Percentiles rank a stretch among this genome's conserved stretches.
Evolutionary conservation across 2,329 filamentous ascomycete species (phyloP).

Genomic region (Scleromitrula shiraiana): DNA sequence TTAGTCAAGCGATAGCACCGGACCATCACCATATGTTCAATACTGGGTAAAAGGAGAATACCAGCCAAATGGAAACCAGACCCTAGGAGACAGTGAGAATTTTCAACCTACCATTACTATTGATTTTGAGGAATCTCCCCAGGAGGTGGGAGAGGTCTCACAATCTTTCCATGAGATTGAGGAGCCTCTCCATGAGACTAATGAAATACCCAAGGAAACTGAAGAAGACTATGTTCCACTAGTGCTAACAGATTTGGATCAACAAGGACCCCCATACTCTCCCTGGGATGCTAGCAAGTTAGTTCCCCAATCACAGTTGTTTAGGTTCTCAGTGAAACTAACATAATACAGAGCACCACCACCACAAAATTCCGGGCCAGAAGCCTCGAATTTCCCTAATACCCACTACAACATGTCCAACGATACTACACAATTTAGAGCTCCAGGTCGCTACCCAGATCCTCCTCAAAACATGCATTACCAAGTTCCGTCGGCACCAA

Average conservation of each 20-base stretch:
- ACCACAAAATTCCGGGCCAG: slow-evolving; percentile 62
- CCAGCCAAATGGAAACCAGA: slow-evolving; percentile 17
- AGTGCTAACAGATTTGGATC: slow-evolving; percentile 20
- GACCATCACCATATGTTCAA: slow-evolving; percentile 24
- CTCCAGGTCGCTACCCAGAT: slow-evolving; percentile 70
- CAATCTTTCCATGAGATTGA: slow-evolving; percentile 17
- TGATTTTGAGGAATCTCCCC: not conserved
- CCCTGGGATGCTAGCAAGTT: slow-evolving; percentile 41
- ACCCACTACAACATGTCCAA: slow-evolving; percentile 78
- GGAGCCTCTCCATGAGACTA: slow-evolving; percentile 17
- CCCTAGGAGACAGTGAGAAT: slow-evolving; percentile 21
- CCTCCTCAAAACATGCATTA: slow-evolving; percentile 87
- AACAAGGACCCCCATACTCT: slow-evolving; percentile 17
- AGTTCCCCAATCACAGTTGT: slow-evolving; percentile 33
- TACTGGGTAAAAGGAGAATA: slow-evolving; percentile 30
- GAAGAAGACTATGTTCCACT: slow-evolving; percentile 27
- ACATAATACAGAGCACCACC: slow-evolving; percentile 38
- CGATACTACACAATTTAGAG: slow-evolving; percentile 65
- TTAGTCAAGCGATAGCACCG: slow-evolving; percentile 21
- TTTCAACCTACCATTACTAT: slow-evolving; percentile 13
- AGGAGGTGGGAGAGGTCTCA: not conserved
- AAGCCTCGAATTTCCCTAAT: slow-evolving; percentile 75
- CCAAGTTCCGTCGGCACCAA: slow-evolving; percentile 60
- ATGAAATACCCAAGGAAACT: slow-evolving; percentile 17
- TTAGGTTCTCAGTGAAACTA: slow-evolving; percentile 11